Base-by-base conservation (phyloP, 441 rosid genomes). In the Adansonia grandidieri region DNA sequence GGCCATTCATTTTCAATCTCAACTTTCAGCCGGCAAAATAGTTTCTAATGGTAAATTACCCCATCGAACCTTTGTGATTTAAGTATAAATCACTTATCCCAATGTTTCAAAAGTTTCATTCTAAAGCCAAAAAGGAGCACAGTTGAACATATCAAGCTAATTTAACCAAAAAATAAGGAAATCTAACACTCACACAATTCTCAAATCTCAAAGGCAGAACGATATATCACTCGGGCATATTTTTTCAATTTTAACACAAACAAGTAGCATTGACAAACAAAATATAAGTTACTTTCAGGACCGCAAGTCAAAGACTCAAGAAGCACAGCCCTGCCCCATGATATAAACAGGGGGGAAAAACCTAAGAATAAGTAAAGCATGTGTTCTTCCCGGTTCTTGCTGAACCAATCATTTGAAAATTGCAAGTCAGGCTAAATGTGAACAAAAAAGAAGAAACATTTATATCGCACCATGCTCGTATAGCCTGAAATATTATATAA, bases 331-430 rank as follows among this genome's bases (percentile, higher is more conserved):
- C 11, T 6, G 28, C 24, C 9, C 10, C 2, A 9, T 24, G 40
- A 61, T 61, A 24, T 61, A 54, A 24, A 61, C 14, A 67, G 2
- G 24, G 10, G 20, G 14, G 28, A 67, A 67, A 50, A 37, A 37
- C 40, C 63, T 6, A 42, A 47, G 6, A 53, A 61, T 20, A 2
- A 51, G 68, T 6, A 51, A 51, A 1, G 6, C 9, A 71, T 67
- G 48, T 81, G 58, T 80, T 76, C 85, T 82, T 74, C 67, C 71
- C 71, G 42, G 75, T 68, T 80, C 71, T 50, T 45, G 58, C 79
- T 63, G 53, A 13, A 74, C 54, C 65, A 20, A 32, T 48, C 78
- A 50, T 14, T 74, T 15, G 65, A 66, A 7, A 80, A 50, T 22
- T 74, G 73, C 54, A 19, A 44, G 54, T 19, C 32, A 32, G 20